Base-by-base conservation (phyloP, 1,284 basidiomycete genomes). In the Porogramme epimiltina region DNA sequence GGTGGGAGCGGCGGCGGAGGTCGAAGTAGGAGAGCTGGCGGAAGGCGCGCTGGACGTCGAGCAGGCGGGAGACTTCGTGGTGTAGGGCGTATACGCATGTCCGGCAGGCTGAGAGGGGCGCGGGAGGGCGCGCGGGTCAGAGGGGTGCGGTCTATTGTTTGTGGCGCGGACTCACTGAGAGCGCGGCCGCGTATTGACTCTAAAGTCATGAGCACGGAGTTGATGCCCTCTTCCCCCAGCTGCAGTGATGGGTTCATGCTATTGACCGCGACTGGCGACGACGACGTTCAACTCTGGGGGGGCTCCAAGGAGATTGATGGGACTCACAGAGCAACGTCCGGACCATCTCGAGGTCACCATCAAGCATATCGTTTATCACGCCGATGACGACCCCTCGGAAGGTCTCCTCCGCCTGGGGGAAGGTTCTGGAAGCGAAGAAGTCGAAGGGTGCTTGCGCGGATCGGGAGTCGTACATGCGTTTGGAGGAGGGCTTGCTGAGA, bases 341-440 rank as follows among this genome's bases (percentile, higher is more conserved):
- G 60, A 93, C 84, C 66, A 91, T 82, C 66, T 93, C 89, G 33
- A 93, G 74, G 67, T 93, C 91, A 6, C 90, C 91, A 54, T 92
- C 86, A 48, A 93, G 69, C 59, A 93, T 91, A 62, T 94, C 91
- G 61, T 83, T 86, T 62, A 93, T 82, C 9, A 91, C 84, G 26
- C 84, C 80, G 42, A 91, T 69, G 28, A 93, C 73, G 8, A 91
- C 89, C 49, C 82, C 78, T 44, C 85, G 78, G 49, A 94, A 81
- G 0, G 91, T 93, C 60, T 91, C 86, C 51, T 93, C 89, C 1
- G 87, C 83, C 55, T 81, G 73, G 22, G 73, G 72, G 19, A 72
- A 69, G 4, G 83, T 74, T 20, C 75, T 74, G 0, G 81, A 65
- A 11, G 77, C 70, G 60, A 84, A 81, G 42, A 80, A 76, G 62